These are phyloP conservation scores for Beauveria brongniartii DNA, from an alignment of 2,329 filamentous ascomycete genomes.

Conservation along the genomic window DNA sequence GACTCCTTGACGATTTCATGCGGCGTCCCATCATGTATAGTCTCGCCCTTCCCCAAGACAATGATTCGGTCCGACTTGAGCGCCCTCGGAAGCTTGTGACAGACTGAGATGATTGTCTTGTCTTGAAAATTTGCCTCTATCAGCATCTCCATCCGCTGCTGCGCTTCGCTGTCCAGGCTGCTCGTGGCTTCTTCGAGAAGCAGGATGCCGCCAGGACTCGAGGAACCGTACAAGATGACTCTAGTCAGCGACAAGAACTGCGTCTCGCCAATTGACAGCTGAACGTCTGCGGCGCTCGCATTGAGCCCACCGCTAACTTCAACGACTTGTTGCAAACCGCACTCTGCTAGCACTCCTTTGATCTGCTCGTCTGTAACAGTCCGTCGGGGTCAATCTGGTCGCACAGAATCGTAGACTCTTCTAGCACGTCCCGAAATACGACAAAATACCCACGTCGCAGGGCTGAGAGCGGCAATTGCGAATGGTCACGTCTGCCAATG, in stretches of 20 bases:
- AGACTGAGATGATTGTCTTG: too few relatives aligned
- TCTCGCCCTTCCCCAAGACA: too few relatives aligned
- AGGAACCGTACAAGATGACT: neutral
- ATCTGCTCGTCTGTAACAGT: neutral
- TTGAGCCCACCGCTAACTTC: neutral
- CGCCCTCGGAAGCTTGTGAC: too few relatives aligned
- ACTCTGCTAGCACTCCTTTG: neutral
- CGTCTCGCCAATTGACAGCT: neutral
- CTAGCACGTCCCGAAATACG: neutral
- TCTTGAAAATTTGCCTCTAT: too few relatives aligned
- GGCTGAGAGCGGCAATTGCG: neutral
- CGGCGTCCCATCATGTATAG: too few relatives aligned
- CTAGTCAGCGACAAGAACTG: neutral
- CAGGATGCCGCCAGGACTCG: neutral
- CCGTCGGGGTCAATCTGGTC: neutral
- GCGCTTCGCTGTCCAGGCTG: neutral
- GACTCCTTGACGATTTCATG: too few relatives aligned
- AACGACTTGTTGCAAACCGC: neutral
- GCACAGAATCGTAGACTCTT: neutral
- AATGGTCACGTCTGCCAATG: neutral
- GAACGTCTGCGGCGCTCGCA: neutral
- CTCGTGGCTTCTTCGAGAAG: constrained; percentile 1
- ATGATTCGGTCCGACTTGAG: too few relatives aligned
- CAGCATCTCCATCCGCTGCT: too few relatives aligned
- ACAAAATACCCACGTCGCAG: neutral